phyloP scores from a whole-genome alignment of 108 stramenopile genomes.

The Nannochloropsis granulata region DNA sequence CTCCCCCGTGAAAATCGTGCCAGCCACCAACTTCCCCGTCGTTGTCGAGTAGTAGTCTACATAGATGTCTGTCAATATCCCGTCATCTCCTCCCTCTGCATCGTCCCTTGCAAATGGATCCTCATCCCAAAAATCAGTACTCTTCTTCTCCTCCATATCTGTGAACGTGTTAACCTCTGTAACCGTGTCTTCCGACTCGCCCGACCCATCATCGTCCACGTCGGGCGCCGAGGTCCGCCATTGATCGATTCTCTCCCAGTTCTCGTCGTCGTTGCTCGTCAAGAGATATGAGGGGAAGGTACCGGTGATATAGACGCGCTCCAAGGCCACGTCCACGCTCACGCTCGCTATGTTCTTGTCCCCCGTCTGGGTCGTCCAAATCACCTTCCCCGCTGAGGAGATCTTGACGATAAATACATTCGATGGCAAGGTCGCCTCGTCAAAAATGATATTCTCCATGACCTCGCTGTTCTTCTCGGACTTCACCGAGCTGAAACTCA shows the following conservation, averaged over 20 bases:
- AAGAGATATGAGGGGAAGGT: not conserved
- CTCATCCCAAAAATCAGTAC: not conserved
- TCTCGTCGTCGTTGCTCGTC: not conserved
- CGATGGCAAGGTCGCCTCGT: not conserved
- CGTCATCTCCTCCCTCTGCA: not conserved
- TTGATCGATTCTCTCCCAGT: not conserved
- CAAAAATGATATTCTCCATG: not conserved
- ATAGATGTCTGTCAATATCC: not conserved
- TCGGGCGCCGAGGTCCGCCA: not conserved
- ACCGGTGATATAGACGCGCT: not conserved
- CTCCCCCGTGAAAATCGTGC: not conserved
- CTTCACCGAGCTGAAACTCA: not conserved
- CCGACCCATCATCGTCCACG: not conserved
- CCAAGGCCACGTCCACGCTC: not conserved
- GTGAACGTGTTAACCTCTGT: no score
- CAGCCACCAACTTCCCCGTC: not conserved
- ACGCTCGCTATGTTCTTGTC: not conserved
- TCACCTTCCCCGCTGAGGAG: not conserved
- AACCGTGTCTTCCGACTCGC: not conserved
- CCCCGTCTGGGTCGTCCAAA: not conserved
- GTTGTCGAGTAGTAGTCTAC: not conserved
- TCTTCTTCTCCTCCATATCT: not conserved
- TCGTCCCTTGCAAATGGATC: not conserved
- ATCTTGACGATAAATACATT: not conserved
- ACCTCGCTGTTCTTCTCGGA: not conserved